A percentile compares a stretch with the other conserved stretches of the same genome.
phyloP scores from a whole-genome alignment of 192 early-diverging fungal species.

The Hyaloraphidium curvatum region DNA sequence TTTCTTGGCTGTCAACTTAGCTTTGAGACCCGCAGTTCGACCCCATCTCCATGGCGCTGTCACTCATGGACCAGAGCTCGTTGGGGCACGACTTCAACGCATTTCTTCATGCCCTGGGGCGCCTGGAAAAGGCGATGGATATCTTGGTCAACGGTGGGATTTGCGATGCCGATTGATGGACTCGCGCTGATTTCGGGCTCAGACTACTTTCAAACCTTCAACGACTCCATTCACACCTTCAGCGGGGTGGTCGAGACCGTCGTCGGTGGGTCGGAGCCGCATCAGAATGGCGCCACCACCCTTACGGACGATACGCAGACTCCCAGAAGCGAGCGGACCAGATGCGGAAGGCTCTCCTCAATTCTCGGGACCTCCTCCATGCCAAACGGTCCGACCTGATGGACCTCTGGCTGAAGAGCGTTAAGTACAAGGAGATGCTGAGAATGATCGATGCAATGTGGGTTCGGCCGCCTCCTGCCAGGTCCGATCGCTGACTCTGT shows the following conservation, averaged over 20 bases:
- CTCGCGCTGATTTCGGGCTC: neutral
- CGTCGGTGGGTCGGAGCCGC: slow-evolving; percentile 12
- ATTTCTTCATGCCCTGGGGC: slow-evolving; percentile 20
- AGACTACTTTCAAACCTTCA: slow-evolving; percentile 42
- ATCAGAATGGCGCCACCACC: no score
- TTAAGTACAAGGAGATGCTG: slow-evolving; percentile 38
- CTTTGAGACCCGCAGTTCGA: slow-evolving; percentile 23
- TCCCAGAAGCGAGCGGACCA: slow-evolving; percentile 16
- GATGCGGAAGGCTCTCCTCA: slow-evolving; percentile 21
- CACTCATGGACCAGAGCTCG: slow-evolving; percentile 28
- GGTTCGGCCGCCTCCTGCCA: slow-evolving; percentile 6
- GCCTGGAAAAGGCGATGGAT: slow-evolving; percentile 33
- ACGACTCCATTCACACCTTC: slow-evolving; percentile 33
- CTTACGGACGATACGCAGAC: no score
- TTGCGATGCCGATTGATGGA: neutral
- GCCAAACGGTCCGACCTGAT: slow-evolving; percentile 36
- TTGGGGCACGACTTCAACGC: slow-evolving; percentile 23
- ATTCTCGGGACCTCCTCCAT: slow-evolving; percentile 24
- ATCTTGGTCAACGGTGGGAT: slow-evolving; percentile 31
- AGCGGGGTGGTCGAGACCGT: slow-evolving; percentile 32
- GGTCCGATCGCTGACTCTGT: neutral
- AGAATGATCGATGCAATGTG: slow-evolving; percentile 31
- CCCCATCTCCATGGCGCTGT: slow-evolving; percentile 29
- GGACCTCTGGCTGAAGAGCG: slow-evolving; percentile 34
- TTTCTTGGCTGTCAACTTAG: neutral